Base-by-base conservation (phyloP, 768 basidiomycete genomes). In the Psilocybe cubensis region DNA sequence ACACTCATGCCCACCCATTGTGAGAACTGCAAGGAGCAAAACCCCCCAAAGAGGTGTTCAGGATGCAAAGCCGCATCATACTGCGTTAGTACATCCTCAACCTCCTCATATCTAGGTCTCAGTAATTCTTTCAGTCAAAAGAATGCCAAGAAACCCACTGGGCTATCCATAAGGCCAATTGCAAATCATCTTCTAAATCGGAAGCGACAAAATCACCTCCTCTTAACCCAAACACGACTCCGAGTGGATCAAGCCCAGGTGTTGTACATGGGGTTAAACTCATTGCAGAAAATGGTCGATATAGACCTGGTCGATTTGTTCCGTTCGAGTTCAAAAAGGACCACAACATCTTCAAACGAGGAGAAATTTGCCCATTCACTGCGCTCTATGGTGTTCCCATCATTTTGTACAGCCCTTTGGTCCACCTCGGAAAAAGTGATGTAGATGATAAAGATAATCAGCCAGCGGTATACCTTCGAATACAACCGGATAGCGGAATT, bases 311-410 rank as follows among this genome's bases (percentile, higher is more conserved):
- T 3, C 43, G 55, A 1, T 61, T 60, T 31, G 23, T 52, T 42
- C 21, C 59, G 3, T 43, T 46, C 20, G 45, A 52, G 27, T 46
- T 57, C 47, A 38, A 51, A 7, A 20, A 6, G 20, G 46, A 58
- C 11, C 57, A 63, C 38, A 45, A 44, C 3, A 59, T 65, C 35
- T 66, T 63, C 53, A 53, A 25, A 14, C 40, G 29, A 4, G 62
- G 62, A 12, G 65, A 66, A 41, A 57, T 63, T 8, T 66, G 62
- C 35, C 65, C 60, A 10, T 41, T 61, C 18, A 58, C 65, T 3
- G 47, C 18, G 17, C 52, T 61, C 14, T 66, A 57, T 46, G 60
- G 58, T 5, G 52, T 61, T 11, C 62, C 62, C 1, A 56, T 62
- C 24, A 42, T 61, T 27, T 44, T 63, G 1, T 60, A 44, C 49